Evolutionary conservation across 2,329 filamentous ascomycete genomes (phyloP).

Genomic region (Emmonsia crescens): DNA sequence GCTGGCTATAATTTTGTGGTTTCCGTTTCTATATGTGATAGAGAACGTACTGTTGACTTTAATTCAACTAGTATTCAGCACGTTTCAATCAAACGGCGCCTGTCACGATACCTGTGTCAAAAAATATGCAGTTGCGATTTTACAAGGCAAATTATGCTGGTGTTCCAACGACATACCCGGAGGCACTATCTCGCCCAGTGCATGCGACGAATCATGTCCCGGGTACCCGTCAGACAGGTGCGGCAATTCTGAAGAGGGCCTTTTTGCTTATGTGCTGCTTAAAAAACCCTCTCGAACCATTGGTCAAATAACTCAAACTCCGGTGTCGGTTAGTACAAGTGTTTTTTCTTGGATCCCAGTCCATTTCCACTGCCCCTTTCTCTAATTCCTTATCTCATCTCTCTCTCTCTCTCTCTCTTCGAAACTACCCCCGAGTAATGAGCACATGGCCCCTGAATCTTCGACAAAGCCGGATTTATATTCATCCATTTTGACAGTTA

Average conservation of each 20-base stretch:
- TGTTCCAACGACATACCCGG: constrained; percentile 38
- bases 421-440: not conserved
- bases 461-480: not conserved
- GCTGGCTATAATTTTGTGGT: not conserved
- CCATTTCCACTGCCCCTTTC: constrained; percentile 2
- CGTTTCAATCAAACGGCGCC: constrained; percentile 37
- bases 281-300: constrained; percentile 20
- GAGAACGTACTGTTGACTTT: constrained; percentile 7
- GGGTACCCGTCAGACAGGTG: constrained; percentile 39
- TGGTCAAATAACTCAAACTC: constrained; percentile 9
- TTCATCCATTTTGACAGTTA: constrained; percentile 8
- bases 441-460: not conserved
- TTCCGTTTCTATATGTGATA: not conserved
- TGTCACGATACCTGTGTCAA: constrained; percentile 30
- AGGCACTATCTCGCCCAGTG: constrained; percentile 22
- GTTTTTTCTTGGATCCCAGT: constrained; percentile 4
- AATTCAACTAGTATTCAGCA: constrained; percentile 23
- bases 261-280: constrained; percentile 36
- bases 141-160: constrained; percentile 39
- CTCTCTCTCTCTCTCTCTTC: constrained; percentile 1
- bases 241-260: constrained; percentile 28
- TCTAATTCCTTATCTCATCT: not conserved
- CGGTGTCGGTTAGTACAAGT: constrained; percentile 11
- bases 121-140: constrained; percentile 36
- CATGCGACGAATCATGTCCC: constrained; percentile 34